Evolutionary conservation across 2,329 filamentous ascomycete species (phyloP).

Genomic region (Penicillium sclerotiorum): DNA sequence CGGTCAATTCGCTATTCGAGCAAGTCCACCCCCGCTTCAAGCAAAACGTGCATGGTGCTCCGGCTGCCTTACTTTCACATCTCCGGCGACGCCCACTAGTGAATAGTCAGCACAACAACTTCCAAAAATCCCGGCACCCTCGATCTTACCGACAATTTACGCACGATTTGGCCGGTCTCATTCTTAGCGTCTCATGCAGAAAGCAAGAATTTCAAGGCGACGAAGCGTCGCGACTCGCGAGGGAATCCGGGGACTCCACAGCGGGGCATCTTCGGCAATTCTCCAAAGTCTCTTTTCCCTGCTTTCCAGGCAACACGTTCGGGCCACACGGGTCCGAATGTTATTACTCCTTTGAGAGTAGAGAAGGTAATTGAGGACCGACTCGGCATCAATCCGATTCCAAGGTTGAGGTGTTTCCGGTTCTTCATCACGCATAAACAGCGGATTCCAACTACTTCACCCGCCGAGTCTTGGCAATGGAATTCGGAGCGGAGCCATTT

Average conservation of each 20-base stretch:
- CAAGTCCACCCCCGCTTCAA: no score
- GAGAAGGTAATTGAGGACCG: neutral
- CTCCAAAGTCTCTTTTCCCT: neutral
- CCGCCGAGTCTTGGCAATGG: conserved; percentile 7
- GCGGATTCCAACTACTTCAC: neutral
- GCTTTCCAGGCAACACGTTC: no score
- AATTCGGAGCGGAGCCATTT: neutral
- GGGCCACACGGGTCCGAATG: no score
- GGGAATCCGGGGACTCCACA: conserved; percentile 6
- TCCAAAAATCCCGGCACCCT: no score
- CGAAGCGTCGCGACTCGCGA: neutral
- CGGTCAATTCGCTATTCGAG: no score
- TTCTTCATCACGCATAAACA: conserved; percentile 36
- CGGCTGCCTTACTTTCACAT: neutral
- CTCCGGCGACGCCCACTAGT: neutral
- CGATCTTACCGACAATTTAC: conserved; percentile 15
- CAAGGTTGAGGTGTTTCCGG: neutral
- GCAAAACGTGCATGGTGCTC: no score
- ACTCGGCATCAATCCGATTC: neutral
- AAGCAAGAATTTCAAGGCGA: neutral
- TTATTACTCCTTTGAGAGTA: no score
- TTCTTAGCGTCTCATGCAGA: neutral
- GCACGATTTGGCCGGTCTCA: conserved; percentile 14
- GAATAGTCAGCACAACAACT: no score
- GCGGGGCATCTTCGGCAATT: conserved; percentile 4